These are phyloP conservation scores for Talaromyces sp. DNA, from an alignment of 2,329 filamentous ascomycete species.

Conservation along the genomic window DNA sequence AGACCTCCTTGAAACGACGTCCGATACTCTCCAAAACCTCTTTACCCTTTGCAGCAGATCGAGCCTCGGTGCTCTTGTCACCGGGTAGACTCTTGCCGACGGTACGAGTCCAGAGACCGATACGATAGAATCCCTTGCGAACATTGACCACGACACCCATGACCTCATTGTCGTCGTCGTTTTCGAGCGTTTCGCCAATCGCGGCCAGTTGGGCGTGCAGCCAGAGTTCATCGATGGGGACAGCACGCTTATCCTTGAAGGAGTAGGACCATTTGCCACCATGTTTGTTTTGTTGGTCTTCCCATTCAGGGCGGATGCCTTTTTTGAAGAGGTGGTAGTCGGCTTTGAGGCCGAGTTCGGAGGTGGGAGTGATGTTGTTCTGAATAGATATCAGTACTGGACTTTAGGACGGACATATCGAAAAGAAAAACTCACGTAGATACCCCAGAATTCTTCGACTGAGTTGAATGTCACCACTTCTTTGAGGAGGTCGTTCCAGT, in stretches of 20 bases:
- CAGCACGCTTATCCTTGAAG: constrained; percentile 90
- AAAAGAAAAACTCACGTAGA: constrained; percentile 70
- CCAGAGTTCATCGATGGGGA: constrained; percentile 94
- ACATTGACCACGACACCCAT: constrained; percentile 99
- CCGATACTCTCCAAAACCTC: constrained; percentile 83
- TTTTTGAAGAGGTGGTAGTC: constrained; percentile 99
- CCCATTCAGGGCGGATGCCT: constrained; percentile 96
- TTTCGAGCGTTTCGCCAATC: constrained; percentile 96
- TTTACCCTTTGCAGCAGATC: constrained; percentile 75
- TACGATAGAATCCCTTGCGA: constrained; percentile 95
- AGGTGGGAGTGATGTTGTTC: constrained; percentile 98
- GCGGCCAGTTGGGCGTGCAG: constrained; percentile 94
- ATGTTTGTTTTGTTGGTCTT: constrained; percentile 97
- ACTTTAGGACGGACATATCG: constrained; percentile 1
- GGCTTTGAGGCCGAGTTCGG: constrained; percentile 92
- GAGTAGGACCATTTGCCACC: constrained; percentile 98
- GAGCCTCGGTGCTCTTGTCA: constrained; percentile 71
- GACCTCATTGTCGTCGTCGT: constrained; percentile 88
- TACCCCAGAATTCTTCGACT: constrained; percentile 98
- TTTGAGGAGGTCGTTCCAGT: constrained; percentile 98
- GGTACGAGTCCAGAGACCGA: constrained; percentile 95
- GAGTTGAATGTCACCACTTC: constrained; percentile 98
- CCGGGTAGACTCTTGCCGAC: constrained; percentile 79
- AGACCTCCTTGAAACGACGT: constrained; percentile 84
- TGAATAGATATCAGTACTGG: not conserved